Percentiles rank a stretch among this genome's conserved stretches.
These are phyloP conservation scores for Psilocybe cubensis DNA, from an alignment of 768 basidiomycete genomes.

Conservation along the genomic window DNA sequence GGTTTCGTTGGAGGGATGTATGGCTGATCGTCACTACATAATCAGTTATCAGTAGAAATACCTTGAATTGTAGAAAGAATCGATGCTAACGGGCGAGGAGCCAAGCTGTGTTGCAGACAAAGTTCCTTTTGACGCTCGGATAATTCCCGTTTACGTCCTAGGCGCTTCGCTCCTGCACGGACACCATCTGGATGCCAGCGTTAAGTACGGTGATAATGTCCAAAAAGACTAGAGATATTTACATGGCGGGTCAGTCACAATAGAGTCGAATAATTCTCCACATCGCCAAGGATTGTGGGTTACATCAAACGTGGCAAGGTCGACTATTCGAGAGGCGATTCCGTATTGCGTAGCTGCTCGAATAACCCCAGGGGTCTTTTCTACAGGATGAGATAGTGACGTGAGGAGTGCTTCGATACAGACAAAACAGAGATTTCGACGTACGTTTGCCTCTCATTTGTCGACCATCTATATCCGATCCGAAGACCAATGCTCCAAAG, in stretches of 20 bases:
- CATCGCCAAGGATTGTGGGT: slow-evolving; percentile 88
- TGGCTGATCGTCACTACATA: slow-evolving; percentile 57
- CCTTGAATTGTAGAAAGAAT: background rate
- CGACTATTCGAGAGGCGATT: slow-evolving; percentile 70
- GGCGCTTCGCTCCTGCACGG: slow-evolving; percentile 81
- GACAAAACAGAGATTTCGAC: slow-evolving; percentile 6
- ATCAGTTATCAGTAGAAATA: background rate
- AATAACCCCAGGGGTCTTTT: slow-evolving; percentile 67
- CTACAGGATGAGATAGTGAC: slow-evolving; percentile 23
- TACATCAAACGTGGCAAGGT: slow-evolving; percentile 92
- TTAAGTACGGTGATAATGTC: background rate
- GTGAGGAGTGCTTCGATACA: background rate
- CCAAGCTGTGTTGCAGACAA: slow-evolving; percentile 39
- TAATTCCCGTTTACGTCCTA: slow-evolving; percentile 67
- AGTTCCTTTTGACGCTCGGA: slow-evolving; percentile 38
- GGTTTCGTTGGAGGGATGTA: slow-evolving; percentile 92
- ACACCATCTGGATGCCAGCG: slow-evolving; percentile 74
- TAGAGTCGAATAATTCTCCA: slow-evolving; percentile 91
- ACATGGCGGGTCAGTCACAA: slow-evolving; percentile 96
- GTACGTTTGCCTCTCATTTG: slow-evolving; percentile 95
- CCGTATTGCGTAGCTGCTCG: slow-evolving; percentile 88
- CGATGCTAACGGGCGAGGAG: slow-evolving; percentile 48
- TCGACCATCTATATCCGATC: slow-evolving; percentile 96
- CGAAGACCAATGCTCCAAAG: slow-evolving; percentile 86
- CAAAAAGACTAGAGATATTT: slow-evolving; percentile 28